Evolutionary conservation across 768 basidiomycete genomes (phyloP), one percentile per base, ranked within the genome.

Genomic region (Pleurotus sapidus): DNA sequence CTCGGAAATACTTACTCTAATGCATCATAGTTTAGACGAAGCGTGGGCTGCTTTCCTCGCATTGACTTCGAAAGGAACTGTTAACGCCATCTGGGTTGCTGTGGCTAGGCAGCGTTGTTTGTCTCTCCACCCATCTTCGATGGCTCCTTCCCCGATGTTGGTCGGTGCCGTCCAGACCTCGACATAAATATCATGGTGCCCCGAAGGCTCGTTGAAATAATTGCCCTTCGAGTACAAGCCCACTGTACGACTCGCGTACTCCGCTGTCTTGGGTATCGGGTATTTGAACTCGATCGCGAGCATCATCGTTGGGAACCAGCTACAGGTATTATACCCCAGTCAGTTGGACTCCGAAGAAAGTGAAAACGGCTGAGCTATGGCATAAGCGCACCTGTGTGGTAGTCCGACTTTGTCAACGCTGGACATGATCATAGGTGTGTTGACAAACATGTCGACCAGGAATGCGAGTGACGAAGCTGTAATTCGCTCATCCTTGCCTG

Each of bases 121-220:
- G 46, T 84, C 84, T 60, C 83, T 77, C 87, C 87, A 89, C 9
- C 78, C 77, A 3, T 74, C 66, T 6, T 40, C 34, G 27, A 73
- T 65, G 4, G 65, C 49, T 0, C 80, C 81, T 55, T 78, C 76
- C 2, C 79, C 82, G 39, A 84, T 71, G 55, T 82, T 73, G 43
- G 74, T 71, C 1, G 87, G 87, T 8, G 86, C 83, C 5, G 83
- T 82, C 87, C 87, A 89, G 11, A 87, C 71, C 63, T 88, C 88
- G 3, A 81, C 77, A 60, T 81, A 81, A 3, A 67, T 62, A 47
- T 87, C 84, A 60, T 89, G 86, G 56, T 85, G 72, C 6, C 79
- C 78, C 57, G 80, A 75, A 0, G 83, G 84, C 43, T 80, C 72
- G 47, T 77, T 76, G 57, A 82, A 63, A 64, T 86, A 88, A 5